A percentile compares a stretch with the other conserved stretches of the same genome.
These are phyloP conservation scores for Agrocybe chaxingu DNA, from an alignment of 768 basidiomycete species.

Conservation along the genomic window DNA sequence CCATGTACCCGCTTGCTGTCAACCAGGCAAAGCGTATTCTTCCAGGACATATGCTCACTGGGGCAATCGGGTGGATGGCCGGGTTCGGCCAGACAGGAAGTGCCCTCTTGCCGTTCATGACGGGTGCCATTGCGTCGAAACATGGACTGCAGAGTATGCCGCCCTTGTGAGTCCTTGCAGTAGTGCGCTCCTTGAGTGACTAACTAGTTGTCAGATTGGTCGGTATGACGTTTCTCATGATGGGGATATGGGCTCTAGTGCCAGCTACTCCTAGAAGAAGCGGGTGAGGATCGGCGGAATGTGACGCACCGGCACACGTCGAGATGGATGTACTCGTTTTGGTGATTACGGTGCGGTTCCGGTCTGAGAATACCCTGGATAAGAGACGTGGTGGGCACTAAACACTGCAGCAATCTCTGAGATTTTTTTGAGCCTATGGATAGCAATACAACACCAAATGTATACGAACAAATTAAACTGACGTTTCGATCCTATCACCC, in stretches of 20 bases:
- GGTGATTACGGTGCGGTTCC: no score
- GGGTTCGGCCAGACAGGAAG: constrained; percentile 67
- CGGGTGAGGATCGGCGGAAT: no score
- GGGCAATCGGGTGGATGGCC: constrained; percentile 59
- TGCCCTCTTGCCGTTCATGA: constrained; percentile 65
- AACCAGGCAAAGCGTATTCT: constrained; percentile 61
- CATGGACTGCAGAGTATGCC: constrained; percentile 54
- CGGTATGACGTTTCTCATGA: constrained; percentile 53
- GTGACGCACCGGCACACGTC: no score
- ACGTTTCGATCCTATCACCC: neutral
- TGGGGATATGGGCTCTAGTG: constrained; percentile 48
- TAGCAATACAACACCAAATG: no score
- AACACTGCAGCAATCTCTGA: no score
- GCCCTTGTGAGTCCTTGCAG: constrained; percentile 43
- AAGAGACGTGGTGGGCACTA: no score
- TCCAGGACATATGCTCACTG: constrained; percentile 61
- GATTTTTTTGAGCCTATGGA: no score
- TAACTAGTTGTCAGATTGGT: constrained; percentile 35
- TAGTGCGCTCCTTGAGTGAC: no score
- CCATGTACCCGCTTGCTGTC: constrained; percentile 74
- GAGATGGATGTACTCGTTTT: no score
- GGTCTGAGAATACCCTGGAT: no score
- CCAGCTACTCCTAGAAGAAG: constrained; percentile 17
- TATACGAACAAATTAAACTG: no score
- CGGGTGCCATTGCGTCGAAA: constrained; percentile 59